Evolutionary conservation across 306 rosid species (phyloP).

Genomic region (Glycine soja): DNA sequence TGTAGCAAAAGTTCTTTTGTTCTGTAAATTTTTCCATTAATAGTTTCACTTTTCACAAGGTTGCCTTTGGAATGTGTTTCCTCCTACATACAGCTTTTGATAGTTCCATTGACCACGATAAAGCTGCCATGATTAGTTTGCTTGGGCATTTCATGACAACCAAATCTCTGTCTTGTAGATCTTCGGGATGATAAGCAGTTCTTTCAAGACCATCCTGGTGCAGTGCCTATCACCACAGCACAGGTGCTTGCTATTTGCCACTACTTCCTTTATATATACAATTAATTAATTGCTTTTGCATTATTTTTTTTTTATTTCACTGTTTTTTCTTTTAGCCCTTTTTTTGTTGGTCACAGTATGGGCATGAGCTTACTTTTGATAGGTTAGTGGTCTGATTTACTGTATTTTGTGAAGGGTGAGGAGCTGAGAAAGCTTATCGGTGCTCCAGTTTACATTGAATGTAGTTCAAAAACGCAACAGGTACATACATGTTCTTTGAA

Average conservation of each 20-base stretch:
- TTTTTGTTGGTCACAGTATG: constrained; percentile 21
- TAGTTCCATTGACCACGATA: neutral
- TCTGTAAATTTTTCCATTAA: neutral
- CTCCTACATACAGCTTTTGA: constrained; percentile 24
- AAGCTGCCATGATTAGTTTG: constrained; percentile 29
- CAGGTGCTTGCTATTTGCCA: constrained; percentile 63
- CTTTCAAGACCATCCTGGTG: constrained; percentile 86
- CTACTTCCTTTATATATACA: constrained; percentile 22
- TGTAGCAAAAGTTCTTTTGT: constrained; percentile 25
- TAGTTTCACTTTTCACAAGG: constrained; percentile 6
- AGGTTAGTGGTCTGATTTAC: constrained; percentile 37
- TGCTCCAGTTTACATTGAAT: constrained; percentile 85
- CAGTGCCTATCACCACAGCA: constrained; percentile 85
- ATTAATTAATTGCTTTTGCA: constrained; percentile 13
- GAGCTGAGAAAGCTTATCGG: constrained; percentile 87
- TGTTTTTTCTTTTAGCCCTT: constrained; percentile 1
- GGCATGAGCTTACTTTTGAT: constrained; percentile 36
- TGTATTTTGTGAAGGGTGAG: constrained; percentile 73
- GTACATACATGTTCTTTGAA: constrained; percentile 57
- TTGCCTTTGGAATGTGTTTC: constrained; percentile 37
- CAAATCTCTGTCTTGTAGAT: constrained; percentile 64
- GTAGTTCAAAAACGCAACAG: constrained; percentile 98
- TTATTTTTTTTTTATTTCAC: neutral
- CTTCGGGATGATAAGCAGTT: constrained; percentile 92
- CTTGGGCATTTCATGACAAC: constrained; percentile 44